Conservation (phyloP, 495 filamentous ascomycete genomes). For the Penicillium daleae region DNA sequence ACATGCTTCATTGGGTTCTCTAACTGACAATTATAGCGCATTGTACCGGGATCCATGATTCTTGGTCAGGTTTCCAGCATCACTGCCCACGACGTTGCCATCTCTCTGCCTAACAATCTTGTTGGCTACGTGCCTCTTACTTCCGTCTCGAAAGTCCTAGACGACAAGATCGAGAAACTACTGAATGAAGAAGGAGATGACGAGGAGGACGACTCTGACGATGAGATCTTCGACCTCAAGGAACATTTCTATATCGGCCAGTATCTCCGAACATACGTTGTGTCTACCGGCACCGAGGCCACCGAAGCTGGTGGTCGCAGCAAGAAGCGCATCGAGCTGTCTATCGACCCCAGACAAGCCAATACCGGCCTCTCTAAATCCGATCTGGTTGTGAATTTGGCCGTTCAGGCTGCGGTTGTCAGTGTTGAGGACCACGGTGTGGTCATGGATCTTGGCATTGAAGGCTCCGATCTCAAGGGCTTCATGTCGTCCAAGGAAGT, state of each 20-base stretch:
- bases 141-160: conserved; percentile 77
- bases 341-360: conserved; percentile 71
- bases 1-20: background rate
- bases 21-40: conserved; percentile 61
- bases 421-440: conserved; percentile 96
- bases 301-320: conserved; percentile 65
- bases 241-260: conserved; percentile 81
- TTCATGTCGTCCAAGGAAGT: conserved; percentile 92
- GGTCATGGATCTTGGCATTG: conserved; percentile 87
- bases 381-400: conserved; percentile 70
- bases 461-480: conserved; percentile 66
- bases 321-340: conserved; percentile 82
- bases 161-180: conserved; percentile 67
- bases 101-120: conserved; percentile 90
- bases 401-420: conserved; percentile 81
- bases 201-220: conserved; percentile 57
- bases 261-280: conserved; percentile 84
- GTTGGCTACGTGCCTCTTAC: conserved; percentile 88
- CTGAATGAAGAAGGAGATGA: conserved; percentile 57
- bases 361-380: conserved; percentile 73
- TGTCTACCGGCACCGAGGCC: conserved; percentile 61
- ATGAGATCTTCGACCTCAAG: conserved; percentile 66
- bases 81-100: conserved; percentile 71
- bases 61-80: conserved; percentile 86
- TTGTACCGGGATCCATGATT: conserved; percentile 81